Conservation (phyloP, 495 filamentous ascomycete genomes). For the Polyplosphaeria fusca region DNA sequence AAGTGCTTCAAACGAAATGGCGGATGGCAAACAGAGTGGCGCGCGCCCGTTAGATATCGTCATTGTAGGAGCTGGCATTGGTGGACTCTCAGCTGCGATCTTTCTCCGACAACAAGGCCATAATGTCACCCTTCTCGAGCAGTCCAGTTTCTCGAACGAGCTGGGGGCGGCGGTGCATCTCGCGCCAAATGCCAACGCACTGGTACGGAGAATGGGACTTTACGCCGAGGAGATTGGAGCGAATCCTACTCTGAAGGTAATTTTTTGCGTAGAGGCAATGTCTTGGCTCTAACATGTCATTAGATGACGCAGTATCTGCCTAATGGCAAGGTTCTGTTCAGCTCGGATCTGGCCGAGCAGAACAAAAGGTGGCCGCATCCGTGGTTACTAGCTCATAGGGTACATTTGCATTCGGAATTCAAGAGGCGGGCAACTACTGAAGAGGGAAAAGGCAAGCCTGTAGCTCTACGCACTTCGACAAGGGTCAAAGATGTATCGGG, state of each 20-base stretch:
- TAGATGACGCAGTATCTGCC: constrained; percentile 32
- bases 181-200: constrained; percentile 25
- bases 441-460: constrained; percentile 32
- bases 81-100: constrained; percentile 21
- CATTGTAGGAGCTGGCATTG: constrained; percentile 27
- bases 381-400: constrained; percentile 38
- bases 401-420: constrained; percentile 33
- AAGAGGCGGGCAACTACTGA: constrained; percentile 28
- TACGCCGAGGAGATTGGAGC: constrained; percentile 14
- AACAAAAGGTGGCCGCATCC: constrained; percentile 35
- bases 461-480: constrained; percentile 11
- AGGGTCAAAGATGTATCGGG: constrained; percentile 17
- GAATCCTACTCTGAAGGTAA: constrained; percentile 4
- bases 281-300: too few species aligned
- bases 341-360: constrained; percentile 11
- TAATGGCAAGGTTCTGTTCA: constrained; percentile 16
- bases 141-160: constrained; percentile 23
- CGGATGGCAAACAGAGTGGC: too few species aligned
- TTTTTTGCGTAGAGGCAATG: background rate
- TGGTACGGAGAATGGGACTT: constrained; percentile 19
- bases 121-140: constrained; percentile 18
- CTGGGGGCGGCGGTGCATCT: constrained; percentile 28
- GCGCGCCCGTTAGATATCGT: constrained; percentile 14
- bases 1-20: too few species aligned
- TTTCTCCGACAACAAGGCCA: constrained; percentile 20